These are phyloP conservation scores for Smithsoniella earleae DNA, from an alignment of 163 green algal species.

Conservation along the genomic window DNA sequence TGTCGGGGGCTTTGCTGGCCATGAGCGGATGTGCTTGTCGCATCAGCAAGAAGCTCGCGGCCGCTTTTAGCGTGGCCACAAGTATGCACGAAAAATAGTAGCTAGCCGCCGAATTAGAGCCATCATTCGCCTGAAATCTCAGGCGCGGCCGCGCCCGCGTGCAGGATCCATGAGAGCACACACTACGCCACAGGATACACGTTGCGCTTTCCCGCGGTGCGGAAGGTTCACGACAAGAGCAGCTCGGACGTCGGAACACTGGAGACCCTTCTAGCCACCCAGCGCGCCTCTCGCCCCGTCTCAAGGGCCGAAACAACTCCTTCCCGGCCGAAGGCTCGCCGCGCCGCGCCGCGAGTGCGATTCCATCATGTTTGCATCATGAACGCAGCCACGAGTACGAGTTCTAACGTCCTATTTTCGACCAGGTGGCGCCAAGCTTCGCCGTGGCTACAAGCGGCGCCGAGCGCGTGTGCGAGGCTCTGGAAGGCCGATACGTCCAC, in stretches of 20 bases:
- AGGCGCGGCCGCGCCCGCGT: not conserved
- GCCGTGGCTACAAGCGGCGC: not conserved
- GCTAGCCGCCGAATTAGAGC: too few species aligned
- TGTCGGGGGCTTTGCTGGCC: too few species aligned
- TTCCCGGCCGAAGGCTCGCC: too few species aligned
- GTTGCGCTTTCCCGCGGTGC: not conserved
- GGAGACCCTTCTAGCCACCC: not conserved
- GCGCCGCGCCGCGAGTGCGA: not conserved
- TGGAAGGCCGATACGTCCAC: not conserved
- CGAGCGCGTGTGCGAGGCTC: not conserved
- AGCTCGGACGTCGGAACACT: not conserved
- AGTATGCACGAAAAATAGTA: not conserved
- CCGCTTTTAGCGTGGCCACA: not conserved
- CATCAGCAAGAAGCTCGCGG: too few species aligned
- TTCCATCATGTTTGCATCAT: not conserved
- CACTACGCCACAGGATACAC: not conserved
- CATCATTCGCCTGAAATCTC: too few species aligned
- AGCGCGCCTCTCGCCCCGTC: not conserved
- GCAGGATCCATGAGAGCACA: slow-evolving; percentile 13
- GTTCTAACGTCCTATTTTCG: not conserved
- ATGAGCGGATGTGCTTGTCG: too few species aligned
- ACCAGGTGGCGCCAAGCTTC: not conserved
- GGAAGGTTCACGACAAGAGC: not conserved
- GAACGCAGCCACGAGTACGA: not conserved
- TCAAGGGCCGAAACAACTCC: not conserved